Percentiles rank a stretch among this genome's conserved stretches.
Evolutionary conservation across 2,329 filamentous ascomycete genomes (phyloP).

Genomic region (Falciphora oryzae): DNA sequence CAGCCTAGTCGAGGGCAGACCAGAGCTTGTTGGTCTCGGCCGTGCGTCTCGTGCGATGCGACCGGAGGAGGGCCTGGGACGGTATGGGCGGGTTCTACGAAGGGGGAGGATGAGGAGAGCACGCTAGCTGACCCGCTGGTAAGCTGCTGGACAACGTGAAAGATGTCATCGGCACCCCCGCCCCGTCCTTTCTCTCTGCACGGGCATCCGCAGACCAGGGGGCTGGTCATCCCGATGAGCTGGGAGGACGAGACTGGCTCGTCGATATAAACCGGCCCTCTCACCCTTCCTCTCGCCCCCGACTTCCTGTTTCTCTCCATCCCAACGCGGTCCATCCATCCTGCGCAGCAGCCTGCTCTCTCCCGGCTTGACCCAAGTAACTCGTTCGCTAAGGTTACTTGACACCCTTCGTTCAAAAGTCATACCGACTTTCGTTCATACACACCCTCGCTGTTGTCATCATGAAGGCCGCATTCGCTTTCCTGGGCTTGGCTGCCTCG

Average conservation of each 20-base stretch:
- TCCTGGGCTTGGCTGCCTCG: constrained; percentile 25
- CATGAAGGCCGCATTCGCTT: constrained; percentile 27
- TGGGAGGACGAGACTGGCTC: neutral
- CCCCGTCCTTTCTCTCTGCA: constrained; percentile 1
- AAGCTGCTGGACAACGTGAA: constrained; percentile 5
- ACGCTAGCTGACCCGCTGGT: neutral
- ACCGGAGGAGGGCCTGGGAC: neutral
- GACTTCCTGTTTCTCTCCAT: constrained; percentile 13
- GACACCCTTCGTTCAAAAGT: constrained; percentile 18
- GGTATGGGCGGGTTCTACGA: neutral
- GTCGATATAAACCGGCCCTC: constrained; percentile 8
- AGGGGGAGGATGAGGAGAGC: neutral
- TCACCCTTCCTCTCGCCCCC: constrained; percentile 10
- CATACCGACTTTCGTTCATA: constrained; percentile 13
- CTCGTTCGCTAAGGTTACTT: constrained; percentile 26
- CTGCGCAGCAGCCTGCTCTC: constrained; percentile 17
- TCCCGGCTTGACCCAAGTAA: constrained; percentile 17
- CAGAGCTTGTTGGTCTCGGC: neutral
- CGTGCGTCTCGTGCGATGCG: neutral
- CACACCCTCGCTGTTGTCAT: constrained; percentile 9
- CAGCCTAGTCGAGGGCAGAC: neutral
- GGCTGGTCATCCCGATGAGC: neutral
- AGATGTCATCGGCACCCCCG: constrained; percentile 9
- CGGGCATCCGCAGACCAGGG: neutral
- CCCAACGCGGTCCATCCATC: constrained; percentile 14